Evolutionary conservation across 306 rosid species (phyloP), one percentile per base, ranked within the genome.

Genomic region (Sicyos baderoa): DNA sequence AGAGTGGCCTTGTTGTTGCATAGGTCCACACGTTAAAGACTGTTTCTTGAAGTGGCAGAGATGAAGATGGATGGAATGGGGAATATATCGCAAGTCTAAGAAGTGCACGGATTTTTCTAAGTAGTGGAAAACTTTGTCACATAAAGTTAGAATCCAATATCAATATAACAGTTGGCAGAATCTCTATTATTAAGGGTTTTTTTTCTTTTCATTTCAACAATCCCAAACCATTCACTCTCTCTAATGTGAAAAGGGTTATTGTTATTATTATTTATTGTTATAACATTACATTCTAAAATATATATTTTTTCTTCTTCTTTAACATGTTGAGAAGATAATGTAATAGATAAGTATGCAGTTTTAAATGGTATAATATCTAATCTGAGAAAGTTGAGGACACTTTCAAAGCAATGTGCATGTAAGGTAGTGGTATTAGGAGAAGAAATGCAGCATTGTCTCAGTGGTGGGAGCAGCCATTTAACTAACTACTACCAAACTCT

Each of bases 1-100:
- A 21, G 51, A 3, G 8, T 44, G 8, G 27, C 9, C 27, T 35
- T 35, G n/a, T 9, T 62, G 51, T 44, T 64, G 53, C 78, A 74
- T 81, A 82, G 79, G 97, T 87, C 96, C 96, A 91, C 96, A 44
- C 96, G 95, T 55, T 55, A 53, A 76, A 72, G 84, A 87, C 85
- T 74, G 73, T 79, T 53, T 25, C 16, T 61, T n/a, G 57, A 60
- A 71, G 70, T 61, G 70, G 79, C 45, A 42, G 45, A 61, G 72
- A 66, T 5, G 54, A 44, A 64, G 70, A 64, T 64, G 70, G 70
- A 64, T 64, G 70, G 70, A 44, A 47, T 22, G 71, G 19, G 54
- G 71, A 65, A 65, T 65, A 65, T 60, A 61, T 61, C 68, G 47
- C 9, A 63, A 42, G 54, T 64, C 70, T 64, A 64, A 64, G 45